Evolutionary conservation across 2,329 filamentous ascomycete species (phyloP).

Genomic region (Fusarium sp.): DNA sequence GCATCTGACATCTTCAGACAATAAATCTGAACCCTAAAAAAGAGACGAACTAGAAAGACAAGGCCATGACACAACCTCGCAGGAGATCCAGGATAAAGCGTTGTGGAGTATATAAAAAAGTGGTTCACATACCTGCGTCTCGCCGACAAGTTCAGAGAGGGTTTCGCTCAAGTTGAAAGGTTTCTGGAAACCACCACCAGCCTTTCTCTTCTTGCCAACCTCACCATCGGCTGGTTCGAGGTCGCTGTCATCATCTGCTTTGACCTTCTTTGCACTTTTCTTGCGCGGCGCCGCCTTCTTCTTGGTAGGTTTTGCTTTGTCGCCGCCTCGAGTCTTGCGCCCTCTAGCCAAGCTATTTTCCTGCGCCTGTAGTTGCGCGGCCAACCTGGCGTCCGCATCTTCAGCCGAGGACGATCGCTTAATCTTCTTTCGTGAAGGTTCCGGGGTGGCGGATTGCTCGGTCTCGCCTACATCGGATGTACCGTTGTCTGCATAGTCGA

Average conservation of each 20-base stretch:
- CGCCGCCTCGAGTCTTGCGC: conserved; percentile 80
- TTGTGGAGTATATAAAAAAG: not conserved
- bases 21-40: not conserved
- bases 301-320: conserved; percentile 65
- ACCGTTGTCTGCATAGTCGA: conserved; percentile 47
- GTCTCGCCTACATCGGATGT: conserved; percentile 54
- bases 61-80: not conserved
- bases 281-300: conserved; percentile 71
- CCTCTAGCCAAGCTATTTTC: conserved; percentile 77
- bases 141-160: conserved; percentile 75
- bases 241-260: conserved; percentile 82
- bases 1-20: not conserved
- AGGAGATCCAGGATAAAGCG: not conserved
- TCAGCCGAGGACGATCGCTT: conserved; percentile 67
- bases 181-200: conserved; percentile 93
- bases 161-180: conserved; percentile 78
- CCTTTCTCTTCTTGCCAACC: conserved; percentile 73
- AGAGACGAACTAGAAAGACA: not conserved
- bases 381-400: conserved; percentile 87
- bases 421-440: conserved; percentile 71
- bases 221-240: conserved; percentile 69
- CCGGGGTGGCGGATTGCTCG: conserved; percentile 56
- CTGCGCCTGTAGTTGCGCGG: conserved; percentile 89
- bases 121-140: conserved; percentile 67
- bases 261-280: conserved; percentile 80